Evolutionary conservation across 768 basidiomycete genomes (phyloP).

Genomic region (Albatrellus ellisii): DNA sequence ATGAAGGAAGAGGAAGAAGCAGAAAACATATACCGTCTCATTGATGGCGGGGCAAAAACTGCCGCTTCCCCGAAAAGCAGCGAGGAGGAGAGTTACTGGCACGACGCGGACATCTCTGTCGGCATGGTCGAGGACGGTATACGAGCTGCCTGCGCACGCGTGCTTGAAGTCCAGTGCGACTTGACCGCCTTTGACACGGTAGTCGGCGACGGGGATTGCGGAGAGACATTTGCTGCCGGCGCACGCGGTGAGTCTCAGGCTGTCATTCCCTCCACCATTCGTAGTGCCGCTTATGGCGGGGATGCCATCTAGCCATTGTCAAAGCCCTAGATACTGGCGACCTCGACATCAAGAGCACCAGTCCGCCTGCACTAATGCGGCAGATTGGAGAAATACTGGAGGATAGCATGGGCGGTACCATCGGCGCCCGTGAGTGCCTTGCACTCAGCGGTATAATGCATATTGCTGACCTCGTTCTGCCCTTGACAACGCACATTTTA

Average conservation of each 20-base stretch:
- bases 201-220: constrained; percentile 53
- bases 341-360: constrained; percentile 12
- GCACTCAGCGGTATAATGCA: not conserved
- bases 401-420: constrained; percentile 42
- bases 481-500: constrained; percentile 7
- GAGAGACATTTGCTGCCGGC: constrained; percentile 42
- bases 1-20: not conserved
- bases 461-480: not conserved
- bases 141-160: constrained; percentile 25
- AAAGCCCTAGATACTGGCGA: constrained; percentile 19
- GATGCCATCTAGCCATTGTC: constrained; percentile 18
- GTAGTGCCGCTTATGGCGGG: too few species aligned
- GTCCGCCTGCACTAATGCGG: constrained; percentile 17
- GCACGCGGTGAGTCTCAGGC: constrained; percentile 19
- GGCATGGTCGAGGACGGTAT: constrained; percentile 19
- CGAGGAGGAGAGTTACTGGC: constrained; percentile 1
- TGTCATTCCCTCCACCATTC: too few species aligned
- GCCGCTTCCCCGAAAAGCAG: not conserved
- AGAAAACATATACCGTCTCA: not conserved
- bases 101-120: constrained; percentile 3
- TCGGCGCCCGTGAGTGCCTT: constrained; percentile 29
- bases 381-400: constrained; percentile 31
- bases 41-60: not conserved
- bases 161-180: constrained; percentile 34
- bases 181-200: constrained; percentile 48